Evolutionary conservation across 1,284 basidiomycete genomes (phyloP), one percentile per base, ranked within the genome.

Genomic region (Cryptococcus wingfieldii): DNA sequence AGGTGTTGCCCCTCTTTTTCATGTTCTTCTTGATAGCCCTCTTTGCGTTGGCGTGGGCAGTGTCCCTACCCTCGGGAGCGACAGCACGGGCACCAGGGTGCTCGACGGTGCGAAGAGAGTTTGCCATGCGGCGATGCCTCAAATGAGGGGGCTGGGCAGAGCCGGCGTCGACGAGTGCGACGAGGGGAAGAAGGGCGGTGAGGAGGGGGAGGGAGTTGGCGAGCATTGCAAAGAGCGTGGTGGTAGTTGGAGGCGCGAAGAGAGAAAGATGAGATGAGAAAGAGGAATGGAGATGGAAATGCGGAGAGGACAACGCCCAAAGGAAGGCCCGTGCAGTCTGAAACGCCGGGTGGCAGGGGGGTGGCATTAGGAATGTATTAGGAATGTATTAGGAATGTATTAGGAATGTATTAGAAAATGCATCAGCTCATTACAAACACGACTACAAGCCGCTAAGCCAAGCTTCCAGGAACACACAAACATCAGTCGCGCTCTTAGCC

Each of bases 101-200:
- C 37, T 31, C 51, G 47, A 58, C 50, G 38, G 58, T 42, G 39
- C 51, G 42, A 19, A 55, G 38, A 3, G 46, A 23, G 34, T 56
- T 54, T 14, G 38, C 23, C 41, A 64, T 54, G 8, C 60, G 55
- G 16, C 62, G 64, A 48, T 71, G 69, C 38, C 67, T 56, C 19
- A 60, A 48, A 47, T 67, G 64, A 19, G 63, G 56, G 10, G 62
- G 59, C 38, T 58, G 56, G 47, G 55, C 58, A n/a, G 54, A 38
- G 47, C 57, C 61, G 38, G 54, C 50, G 46, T 18, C 59, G 58
- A 2, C 54, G 34, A 62, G 37, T 1, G 59, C 59, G 39, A 72
- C 58, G 37, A 69, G 61, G 9, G 69, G 70, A 9, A 71, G 62
- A 47, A 69, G 49, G 31, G 65, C 53, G 44, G 64, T 58, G 44